Evolutionary conservation across 1,139 yeast genomes (phyloP).

Genomic region (Entelexis paramagnoliae): DNA sequence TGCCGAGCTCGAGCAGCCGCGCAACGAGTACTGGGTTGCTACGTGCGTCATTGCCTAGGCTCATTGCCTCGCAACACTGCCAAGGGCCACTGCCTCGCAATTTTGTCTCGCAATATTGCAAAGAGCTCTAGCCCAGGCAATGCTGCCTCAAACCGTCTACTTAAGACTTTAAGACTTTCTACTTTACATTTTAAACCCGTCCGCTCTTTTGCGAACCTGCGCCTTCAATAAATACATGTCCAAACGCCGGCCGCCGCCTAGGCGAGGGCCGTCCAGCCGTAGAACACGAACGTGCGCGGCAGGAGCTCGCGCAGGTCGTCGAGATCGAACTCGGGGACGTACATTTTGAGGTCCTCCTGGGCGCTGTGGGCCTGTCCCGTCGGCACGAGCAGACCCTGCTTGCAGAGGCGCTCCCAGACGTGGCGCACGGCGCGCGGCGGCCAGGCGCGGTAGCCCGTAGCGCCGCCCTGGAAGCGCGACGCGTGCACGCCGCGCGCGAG

Average conservation of each 20-base stretch:
- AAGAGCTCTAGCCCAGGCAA: too few species aligned
- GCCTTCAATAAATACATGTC: background rate
- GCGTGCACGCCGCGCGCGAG: constrained; percentile 43
- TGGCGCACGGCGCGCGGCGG: constrained; percentile 28
- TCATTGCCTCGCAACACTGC: too few species aligned
- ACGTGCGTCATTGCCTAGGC: constrained; percentile 7
- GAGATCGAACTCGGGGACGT: constrained; percentile 31
- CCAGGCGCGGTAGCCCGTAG: constrained; percentile 5
- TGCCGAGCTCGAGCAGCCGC: constrained; percentile 9
- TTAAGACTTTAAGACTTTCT: too few species aligned
- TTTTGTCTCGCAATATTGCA: too few species aligned
- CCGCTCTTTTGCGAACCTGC: background rate
- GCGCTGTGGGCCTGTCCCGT: constrained; percentile 9
- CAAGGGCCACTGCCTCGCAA: too few species aligned
- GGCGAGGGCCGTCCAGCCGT: constrained; percentile 28
- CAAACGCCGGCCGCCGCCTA: too few species aligned
- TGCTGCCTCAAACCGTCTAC: too few species aligned
- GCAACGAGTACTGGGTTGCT: constrained; percentile 7
- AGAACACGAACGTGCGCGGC: constrained; percentile 28
- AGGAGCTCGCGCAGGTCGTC: constrained; percentile 30
- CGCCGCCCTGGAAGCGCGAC: constrained; percentile 29
- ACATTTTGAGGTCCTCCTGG: constrained; percentile 30
- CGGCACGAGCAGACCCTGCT: constrained; percentile 28
- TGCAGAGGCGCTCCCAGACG: constrained; percentile 33
- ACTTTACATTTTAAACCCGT: too few species aligned